Evolutionary conservation across 352 stramenopile genomes (phyloP), one percentile per base, ranked within the genome.

Genomic region (Pythium phragmitis): DNA sequence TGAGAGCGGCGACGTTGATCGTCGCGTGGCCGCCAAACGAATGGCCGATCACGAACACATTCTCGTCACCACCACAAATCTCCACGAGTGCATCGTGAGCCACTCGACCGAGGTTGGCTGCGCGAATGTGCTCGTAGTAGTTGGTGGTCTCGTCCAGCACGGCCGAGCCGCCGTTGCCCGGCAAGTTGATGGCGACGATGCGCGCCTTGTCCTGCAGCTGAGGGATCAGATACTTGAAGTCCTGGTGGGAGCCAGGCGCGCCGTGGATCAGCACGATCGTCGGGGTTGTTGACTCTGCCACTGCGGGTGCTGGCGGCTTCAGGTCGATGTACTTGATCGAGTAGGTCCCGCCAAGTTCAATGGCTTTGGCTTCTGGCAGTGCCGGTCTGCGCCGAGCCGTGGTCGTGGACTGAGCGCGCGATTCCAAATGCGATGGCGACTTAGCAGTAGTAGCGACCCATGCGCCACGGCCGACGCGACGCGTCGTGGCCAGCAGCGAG

Each of bases 231-330:
- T 88, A 68, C 30, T 72, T 73, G 60, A 85, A 88, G 47, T 86
- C 76, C 13, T 76, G 67, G 67, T 80, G 76, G 50, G 70, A 80
- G 0, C 79, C 79, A 23, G 79, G 76, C n/a, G 79, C 77, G 8
- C 80, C 77, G 45, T 89, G 80, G n/a, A 89, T 55, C 37, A 89
- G 55, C 14, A 83, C 76, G 14, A 85, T 49, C 5, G 76, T 81
- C 48, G 66, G 55, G 9, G 17, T 19, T 6, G 39, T 14, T 21
- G 39, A 16, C 11, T 46, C 14, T 46, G 39, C 6, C 5, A 12
- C 13, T 2, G 21, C 28, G 16, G 63, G 72, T 50, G 33, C 2
- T 4, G 21, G 23, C 16, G 57, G 50, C 41, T 60, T 36, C 16
- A 66, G 19, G n/a, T 70, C 56, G 12, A 70, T 52, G 51, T 65